Base-by-base conservation (phyloP, 345 rosid species). In the Anastatica hierochuntica region DNA sequence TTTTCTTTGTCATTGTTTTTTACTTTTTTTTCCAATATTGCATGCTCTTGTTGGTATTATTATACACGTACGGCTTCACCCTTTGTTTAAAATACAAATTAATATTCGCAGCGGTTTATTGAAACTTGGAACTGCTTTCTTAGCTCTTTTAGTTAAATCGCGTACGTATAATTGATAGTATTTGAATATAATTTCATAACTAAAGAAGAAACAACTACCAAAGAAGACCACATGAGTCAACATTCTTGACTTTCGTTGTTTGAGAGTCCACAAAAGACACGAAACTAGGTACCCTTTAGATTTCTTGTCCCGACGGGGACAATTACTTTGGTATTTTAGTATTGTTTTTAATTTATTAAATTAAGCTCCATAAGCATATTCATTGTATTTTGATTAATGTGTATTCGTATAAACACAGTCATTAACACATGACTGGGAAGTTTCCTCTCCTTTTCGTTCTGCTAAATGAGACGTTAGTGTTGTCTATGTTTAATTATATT, bases 171-270 rank as follows among this genome's bases (percentile, higher is more conserved):
- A 57, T 43, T 42, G 63, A 21, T 57, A 38, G n/a, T n/a, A n/a
- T 49, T 56, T 43, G 37, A 51, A 33, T 66, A 58, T 20, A 14
- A 35, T 49, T 29, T 50, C n/a, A 29, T 58, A 52, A 37, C 10
- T 38, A 31, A 21, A 34, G 34, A 49, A 19, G 58, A 58, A 49
- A 66, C 36, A 53, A 49, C 56, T 21, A 21, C 24, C 24, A 21
- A 21, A 2, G 24, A 21, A 5, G 24, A 58, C 60, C 43, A 43
- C 43, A 58, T 51, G 60, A 37, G 65, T 59, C 65, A 66, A 66
- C 33, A 67, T 53, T 66, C 61, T 67, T 67, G 71, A 67, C 71
- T 59, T 51, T 58, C 38, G 66, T 53, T 59, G 46, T 66, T 59
- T 59, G 61, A 67, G 42, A 45, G 21, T 52, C 56, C 43, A 59